Evolutionary conservation across 768 basidiomycete species (phyloP), one percentile per base, ranked within the genome.

Genomic region (Phylloporus sp.): DNA sequence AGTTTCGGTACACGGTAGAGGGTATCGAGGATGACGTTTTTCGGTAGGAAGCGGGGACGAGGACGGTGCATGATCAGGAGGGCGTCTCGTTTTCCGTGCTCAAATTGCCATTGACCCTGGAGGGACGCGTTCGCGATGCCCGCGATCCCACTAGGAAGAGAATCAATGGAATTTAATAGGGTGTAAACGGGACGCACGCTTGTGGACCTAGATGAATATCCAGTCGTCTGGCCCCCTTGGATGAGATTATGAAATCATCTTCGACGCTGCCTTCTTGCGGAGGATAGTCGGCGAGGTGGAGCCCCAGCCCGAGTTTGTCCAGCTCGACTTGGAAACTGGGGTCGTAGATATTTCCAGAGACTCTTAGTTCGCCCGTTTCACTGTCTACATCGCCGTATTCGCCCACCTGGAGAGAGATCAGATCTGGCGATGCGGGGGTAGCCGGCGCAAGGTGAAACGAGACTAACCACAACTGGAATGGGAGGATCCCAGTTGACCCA

Each of bases 401-500:
- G 3, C 72, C 72, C 2, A 73, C 72, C 72, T 50, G 31, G 31
- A 11, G 29, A 22, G 20, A 32, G 29, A 32, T 32, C 4, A 45
- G 31, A 23, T 45, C 31, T 4, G 31, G 10, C 23, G 20, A 24
- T 0, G 10, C 23, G 41, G 41, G 20, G 12, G 22, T 32, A 34
- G 15, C 22, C 22, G 31, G 15, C n/a, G n/a, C n/a, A 3, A 4
- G 31, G 18, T 24, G 51, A 44, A 29, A 47, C 26, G 38, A 35
- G 16, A 39, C 61, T 44, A 16, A 71, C 72, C 60, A 65, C 54
- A 35, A 73, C 55, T 9, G 59, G 60, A 39, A 61, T 62, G 35
- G 69, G 68, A 0, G 72, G 72, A 12, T 73, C 69, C 70, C 69
- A 73, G 51, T 66, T 73, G 40, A 59, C 70, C 72, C 70, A 73